Evolutionary conservation across 2,329 filamentous ascomycete species (phyloP), one percentile per base, ranked within the genome.

Genomic region (Botryosphaeria dothidea): DNA sequence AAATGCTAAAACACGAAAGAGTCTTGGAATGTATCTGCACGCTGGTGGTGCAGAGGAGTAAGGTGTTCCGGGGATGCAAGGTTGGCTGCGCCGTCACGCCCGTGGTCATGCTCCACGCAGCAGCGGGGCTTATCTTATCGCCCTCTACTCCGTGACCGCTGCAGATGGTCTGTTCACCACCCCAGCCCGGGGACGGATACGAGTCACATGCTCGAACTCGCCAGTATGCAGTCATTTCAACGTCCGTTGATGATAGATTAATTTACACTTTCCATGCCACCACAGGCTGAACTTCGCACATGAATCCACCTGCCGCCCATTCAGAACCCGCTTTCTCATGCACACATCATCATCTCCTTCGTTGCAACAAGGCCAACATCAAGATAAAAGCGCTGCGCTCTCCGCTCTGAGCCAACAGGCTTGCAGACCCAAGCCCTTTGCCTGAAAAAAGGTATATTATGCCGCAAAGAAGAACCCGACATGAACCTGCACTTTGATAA

Each of bases 371-470:
- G 46, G 36, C 46, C 31, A 52, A 43, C 34, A 62, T 29, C 45
- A 62, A 51, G 31, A 41, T 41, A 62, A 62, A 56, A 45, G 36
- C 49, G 61, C 49, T 52, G 49, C 61, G 49, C 61, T 54, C 49
- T 36, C 29, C 61, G 48, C 48, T 64, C 61, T 43, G 36, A 43
- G 61, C 61, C 61, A 64, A 64, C 49, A 31, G 56, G 31, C 61
- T 56, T 34, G 61, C 49, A 45, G 49, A 46, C 61, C 61, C 61
- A 49, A 64, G 43, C 25, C 48, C 61, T 38, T 41, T 48, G 51
- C 31, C 52, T 64, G 41, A 58, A 64, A 64, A 56, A 64, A 56
- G 52, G 51, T 56, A 57, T 64, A 64, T 64, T 64, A 64, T 64
- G 62, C 62, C 62, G 52, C 62, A 58, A 64, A 64, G 21, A 57